These are phyloP conservation scores for Filosporella fistucella DNA, from an alignment of 495 filamentous ascomycete species.

Conservation along the genomic window DNA sequence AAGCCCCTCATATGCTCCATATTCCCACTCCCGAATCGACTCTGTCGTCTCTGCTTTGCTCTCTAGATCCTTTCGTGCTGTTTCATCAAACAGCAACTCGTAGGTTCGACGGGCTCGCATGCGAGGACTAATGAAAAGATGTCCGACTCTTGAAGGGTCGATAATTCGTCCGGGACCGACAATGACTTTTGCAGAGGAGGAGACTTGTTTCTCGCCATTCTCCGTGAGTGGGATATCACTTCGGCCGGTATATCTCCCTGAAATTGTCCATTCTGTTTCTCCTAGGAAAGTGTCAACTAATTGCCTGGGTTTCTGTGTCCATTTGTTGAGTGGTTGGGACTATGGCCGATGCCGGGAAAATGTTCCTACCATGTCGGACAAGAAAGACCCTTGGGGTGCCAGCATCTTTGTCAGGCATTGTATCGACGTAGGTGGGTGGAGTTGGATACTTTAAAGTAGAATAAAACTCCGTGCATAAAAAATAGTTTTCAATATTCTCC, in stretches of 20 bases:
- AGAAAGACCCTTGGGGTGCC: conserved; percentile 69
- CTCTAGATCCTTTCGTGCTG: conserved; percentile 28
- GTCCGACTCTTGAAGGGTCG: conserved; percentile 61
- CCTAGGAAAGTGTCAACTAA: conserved; percentile 24
- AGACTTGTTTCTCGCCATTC: conserved; percentile 65
- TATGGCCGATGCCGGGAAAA: no score
- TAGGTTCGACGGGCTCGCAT: conserved; percentile 65
- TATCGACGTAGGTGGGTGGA: no score
- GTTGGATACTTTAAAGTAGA: no score
- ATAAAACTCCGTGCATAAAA: no score
- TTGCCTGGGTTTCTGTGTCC: neutral
- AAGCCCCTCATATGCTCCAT: conserved; percentile 73
- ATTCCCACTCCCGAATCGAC: conserved; percentile 73
- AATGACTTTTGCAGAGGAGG: conserved; percentile 59
- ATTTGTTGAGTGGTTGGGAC: neutral
- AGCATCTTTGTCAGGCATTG: conserved; percentile 34
- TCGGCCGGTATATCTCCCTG: conserved; percentile 70
- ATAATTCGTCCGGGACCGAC: conserved; percentile 68
- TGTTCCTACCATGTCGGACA: conserved; percentile 55
- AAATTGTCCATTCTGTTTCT: conserved; percentile 82
- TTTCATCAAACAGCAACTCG: conserved; percentile 61
- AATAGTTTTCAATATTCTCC: no score
- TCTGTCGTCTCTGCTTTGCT: conserved; percentile 53
- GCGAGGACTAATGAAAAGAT: conserved; percentile 72
- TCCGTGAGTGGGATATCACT: conserved; percentile 68